Base-by-base conservation (phyloP, 225 moss, liverwort and hornwort genomes). In the Marchantia polymorpha region DNA sequence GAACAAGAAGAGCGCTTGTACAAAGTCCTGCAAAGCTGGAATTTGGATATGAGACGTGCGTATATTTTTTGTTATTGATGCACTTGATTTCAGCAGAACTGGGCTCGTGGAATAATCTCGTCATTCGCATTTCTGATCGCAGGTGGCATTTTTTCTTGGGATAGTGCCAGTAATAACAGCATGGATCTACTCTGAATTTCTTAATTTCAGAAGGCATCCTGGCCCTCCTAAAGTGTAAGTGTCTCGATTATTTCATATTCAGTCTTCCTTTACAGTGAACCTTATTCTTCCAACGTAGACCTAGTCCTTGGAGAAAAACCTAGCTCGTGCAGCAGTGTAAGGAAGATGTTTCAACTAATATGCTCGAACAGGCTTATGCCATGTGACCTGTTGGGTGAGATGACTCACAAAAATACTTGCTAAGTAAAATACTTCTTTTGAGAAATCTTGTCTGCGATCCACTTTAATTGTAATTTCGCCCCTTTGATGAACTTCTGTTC, bases 131-230 rank as follows among this genome's bases (percentile, higher is more conserved):
- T 69, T 55, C 8, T 53, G 29, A 69, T 53, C 81, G 54, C 85
- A 96, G 95, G 91, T 99, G 87, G 97, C 97, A 25, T 91, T 93
- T 71, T 90, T 95, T 82, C 87, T 99, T 15, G 99, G 99, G 69
- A 82, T 89, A 48, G 86, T 92, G 89, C 99, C 99, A 54, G 67
- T 95, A 80, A 52, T 99, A 60, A 90, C 87, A 64, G 90, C 93
- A 19, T 99, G 99, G 99, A 85, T 99, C 64, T 99, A 99, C 87
- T 83, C 99, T 10, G 99, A 99, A 82, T 67, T 99, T 69, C 86
- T 99, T 78, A 87, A 91, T 77, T 90, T 71, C 53, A 92, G 82
- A 86, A 90, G 87, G 81, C 89, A 87, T 48, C 82, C 89, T 22
- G 67, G 78, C 64, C 75, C 89, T 5, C 52, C 69, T 74, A 99